A percentile compares a stretch with the other conserved stretches of the same genome.
Conservation (phyloP, 1,139 yeast genomes). For the Yamadazyma mexicana region DNA sequence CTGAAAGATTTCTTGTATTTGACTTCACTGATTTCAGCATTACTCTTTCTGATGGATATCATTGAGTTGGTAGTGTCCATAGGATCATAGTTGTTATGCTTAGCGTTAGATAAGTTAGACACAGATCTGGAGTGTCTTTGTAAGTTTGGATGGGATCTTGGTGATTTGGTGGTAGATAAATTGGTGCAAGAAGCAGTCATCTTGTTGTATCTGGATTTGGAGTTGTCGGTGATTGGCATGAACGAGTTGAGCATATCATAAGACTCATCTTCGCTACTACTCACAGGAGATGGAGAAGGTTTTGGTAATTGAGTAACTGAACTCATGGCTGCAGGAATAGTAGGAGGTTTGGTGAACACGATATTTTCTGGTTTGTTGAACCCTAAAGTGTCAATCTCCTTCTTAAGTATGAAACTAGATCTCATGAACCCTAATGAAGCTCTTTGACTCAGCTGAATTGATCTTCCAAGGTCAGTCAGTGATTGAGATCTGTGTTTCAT, state of each 20-base stretch:
- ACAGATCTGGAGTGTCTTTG: slow-evolving; percentile 16
- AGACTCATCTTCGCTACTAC: slow-evolving; percentile 16
- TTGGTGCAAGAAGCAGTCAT: slow-evolving; percentile 17
- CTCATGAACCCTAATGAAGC: slow-evolving; percentile 44
- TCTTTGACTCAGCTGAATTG: slow-evolving; percentile 21
- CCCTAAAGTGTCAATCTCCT: slow-evolving; percentile 31
- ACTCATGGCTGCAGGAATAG: slow-evolving; percentile 25
- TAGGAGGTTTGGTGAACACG: slow-evolving; percentile 29
- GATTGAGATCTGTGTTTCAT: neutral
- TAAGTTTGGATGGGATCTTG: slow-evolving; percentile 10
- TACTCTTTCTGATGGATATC: slow-evolving; percentile 14
- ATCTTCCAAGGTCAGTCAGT: slow-evolving; percentile 13
- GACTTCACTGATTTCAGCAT: slow-evolving; percentile 12
- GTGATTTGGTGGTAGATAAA: slow-evolving; percentile 9
- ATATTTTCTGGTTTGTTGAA: slow-evolving; percentile 31
- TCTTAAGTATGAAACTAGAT: slow-evolving; percentile 38
- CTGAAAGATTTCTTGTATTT: slow-evolving; percentile 25
- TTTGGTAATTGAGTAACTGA: slow-evolving; percentile 8
- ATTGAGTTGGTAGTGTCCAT: slow-evolving; percentile 14
- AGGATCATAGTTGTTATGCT: slow-evolving; percentile 18
- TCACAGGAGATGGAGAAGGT: slow-evolving; percentile 6
- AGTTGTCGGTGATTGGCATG: slow-evolving; percentile 14
- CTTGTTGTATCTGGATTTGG: slow-evolving; percentile 12
- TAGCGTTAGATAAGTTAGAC: slow-evolving; percentile 16
- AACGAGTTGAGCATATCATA: slow-evolving; percentile 16